phyloP scores from a whole-genome alignment of 257 asterid genomes.

The Nicotiana otophora region DNA sequence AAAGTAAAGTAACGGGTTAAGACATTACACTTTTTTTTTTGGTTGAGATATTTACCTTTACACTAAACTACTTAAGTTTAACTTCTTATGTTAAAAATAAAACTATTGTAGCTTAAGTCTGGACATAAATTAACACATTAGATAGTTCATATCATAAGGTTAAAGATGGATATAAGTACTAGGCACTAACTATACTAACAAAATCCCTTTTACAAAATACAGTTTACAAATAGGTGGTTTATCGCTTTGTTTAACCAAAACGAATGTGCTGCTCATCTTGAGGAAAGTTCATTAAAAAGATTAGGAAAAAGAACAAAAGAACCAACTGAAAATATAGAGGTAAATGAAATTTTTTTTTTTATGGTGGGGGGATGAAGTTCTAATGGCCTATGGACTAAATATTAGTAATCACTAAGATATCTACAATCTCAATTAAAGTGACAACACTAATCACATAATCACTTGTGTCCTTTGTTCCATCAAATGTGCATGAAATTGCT shows the following conservation, averaged over 20 bases:
- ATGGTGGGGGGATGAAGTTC: neutral
- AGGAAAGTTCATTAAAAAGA: neutral
- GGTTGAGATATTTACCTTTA: too few species aligned
- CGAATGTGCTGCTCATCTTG: neutral
- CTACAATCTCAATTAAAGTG: conserved; percentile 4
- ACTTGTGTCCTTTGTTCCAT: neutral
- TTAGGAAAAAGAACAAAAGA: neutral
- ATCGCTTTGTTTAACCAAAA: neutral
- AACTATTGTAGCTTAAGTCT: too few species aligned
- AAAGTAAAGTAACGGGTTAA: neutral
- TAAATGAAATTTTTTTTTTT: neutral
- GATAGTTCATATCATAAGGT: too few species aligned
- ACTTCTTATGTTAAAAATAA: too few species aligned
- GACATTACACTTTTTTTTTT: neutral
- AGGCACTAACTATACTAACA: neutral
- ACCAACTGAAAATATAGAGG: neutral
- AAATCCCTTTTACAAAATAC: neutral
- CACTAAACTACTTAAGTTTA: too few species aligned
- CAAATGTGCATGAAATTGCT: neutral
- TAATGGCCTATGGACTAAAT: conserved; percentile 3
- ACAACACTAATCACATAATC: conserved; percentile 1
- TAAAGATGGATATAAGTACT: neutral
- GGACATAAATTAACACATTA: too few species aligned
- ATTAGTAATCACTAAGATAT: neutral
- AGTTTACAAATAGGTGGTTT: neutral